Conservation (phyloP, 2,329 filamentous ascomycete genomes). For the Fusarium luffae region DNA sequence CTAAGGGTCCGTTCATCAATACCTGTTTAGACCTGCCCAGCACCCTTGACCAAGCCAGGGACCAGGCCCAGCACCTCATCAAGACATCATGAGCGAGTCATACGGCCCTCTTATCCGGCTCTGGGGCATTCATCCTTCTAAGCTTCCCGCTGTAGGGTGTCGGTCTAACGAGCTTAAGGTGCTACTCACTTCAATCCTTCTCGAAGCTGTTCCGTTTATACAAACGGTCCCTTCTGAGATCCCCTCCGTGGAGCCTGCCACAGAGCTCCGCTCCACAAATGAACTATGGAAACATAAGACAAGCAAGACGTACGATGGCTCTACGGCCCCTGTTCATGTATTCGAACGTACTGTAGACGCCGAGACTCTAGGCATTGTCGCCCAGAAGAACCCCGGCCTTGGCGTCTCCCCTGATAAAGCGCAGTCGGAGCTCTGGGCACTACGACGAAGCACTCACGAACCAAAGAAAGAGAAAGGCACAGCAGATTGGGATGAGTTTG, state of each 20-base stretch:
- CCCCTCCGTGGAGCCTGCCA: conserved; percentile 31
- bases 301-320: conserved; percentile 61
- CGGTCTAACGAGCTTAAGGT: conserved; percentile 57
- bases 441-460: conserved; percentile 70
- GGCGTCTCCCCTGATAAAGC: conserved; percentile 35
- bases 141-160: conserved; percentile 58
- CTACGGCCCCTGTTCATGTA: conserved; percentile 63
- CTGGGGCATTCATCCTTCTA: conserved; percentile 60
- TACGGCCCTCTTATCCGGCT: conserved; percentile 64
- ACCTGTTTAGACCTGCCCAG: neutral
- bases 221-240: conserved; percentile 60
- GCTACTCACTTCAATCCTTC: conserved; percentile 64
- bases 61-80: conserved; percentile 1
- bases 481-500: conserved; percentile 73
- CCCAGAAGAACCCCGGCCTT: conserved; percentile 48
- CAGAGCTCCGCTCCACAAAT: conserved; percentile 22
- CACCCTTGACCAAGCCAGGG: conserved; percentile 1
- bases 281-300: conserved; percentile 62
- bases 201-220: conserved; percentile 70
- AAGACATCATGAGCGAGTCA: conserved; percentile 37
- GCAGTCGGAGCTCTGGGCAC: conserved; percentile 69
- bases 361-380: conserved; percentile 55
- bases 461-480: conserved; percentile 63
- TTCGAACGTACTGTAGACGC: conserved; percentile 62
- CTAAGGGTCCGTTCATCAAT: neutral